phyloP scores from a whole-genome alignment of 2,329 filamentous ascomycete genomes.

The Diaporthe australafricana region DNA sequence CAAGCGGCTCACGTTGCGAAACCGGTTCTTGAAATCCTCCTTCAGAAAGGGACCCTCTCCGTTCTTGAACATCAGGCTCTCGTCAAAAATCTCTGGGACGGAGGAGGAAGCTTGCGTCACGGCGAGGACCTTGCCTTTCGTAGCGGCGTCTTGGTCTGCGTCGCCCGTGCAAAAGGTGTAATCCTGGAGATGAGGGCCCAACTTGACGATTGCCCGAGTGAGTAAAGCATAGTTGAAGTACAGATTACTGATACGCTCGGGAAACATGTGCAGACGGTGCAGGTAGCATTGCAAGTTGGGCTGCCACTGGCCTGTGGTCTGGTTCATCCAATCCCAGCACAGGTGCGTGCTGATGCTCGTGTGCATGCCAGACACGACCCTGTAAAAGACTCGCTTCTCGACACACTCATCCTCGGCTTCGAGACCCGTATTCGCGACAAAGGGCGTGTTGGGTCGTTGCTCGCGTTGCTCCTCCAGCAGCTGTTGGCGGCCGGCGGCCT shows the following conservation, averaged over 20 bases:
- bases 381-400: constrained; percentile 98
- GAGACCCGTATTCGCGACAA: constrained; percentile 72
- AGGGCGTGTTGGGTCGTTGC: constrained; percentile 64
- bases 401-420: constrained; percentile 92
- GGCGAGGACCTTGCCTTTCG: constrained; percentile 83
- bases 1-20: constrained; percentile 93
- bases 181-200: constrained; percentile 79
- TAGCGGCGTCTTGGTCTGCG: constrained; percentile 78
- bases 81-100: constrained; percentile 88
- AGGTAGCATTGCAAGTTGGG: constrained; percentile 93
- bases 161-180: constrained; percentile 97
- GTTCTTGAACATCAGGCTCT: constrained; percentile 93
- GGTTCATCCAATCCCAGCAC: constrained; percentile 96
- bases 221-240: constrained; percentile 99
- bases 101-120: constrained; percentile 78
- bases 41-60: constrained; percentile 82
- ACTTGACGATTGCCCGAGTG: constrained; percentile 89
- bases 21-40: constrained; percentile 96
- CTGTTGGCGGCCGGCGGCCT: constrained; percentile 69
- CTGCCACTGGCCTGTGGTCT: constrained; percentile 92
- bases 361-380: constrained; percentile 96
- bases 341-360: constrained; percentile 96
- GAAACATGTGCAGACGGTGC: constrained; percentile 82
- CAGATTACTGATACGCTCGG: constrained; percentile 94
- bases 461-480: constrained; percentile 71